Evolutionary conservation across 2,329 filamentous ascomycete genomes (phyloP).

Genomic region (Colletotrichum salicis): DNA sequence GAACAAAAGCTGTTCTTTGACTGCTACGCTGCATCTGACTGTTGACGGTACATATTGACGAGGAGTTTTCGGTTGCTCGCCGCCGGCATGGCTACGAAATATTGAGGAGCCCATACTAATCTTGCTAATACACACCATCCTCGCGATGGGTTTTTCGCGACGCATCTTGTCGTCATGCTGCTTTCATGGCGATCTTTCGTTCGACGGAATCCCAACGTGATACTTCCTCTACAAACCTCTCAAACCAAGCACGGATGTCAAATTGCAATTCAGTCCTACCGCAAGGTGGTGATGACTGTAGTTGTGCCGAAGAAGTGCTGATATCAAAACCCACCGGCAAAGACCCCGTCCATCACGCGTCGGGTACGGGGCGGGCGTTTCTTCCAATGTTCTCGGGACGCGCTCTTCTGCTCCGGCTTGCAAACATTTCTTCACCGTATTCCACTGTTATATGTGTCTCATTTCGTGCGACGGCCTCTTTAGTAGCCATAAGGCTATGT

Average conservation of each 20-base stretch:
- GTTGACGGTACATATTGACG: conserved; percentile 35
- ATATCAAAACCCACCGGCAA: conserved; percentile 66
- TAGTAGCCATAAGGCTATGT: background rate
- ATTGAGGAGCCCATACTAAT: conserved; percentile 34
- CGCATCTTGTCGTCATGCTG: background rate
- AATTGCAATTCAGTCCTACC: conserved; percentile 89
- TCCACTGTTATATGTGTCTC: background rate
- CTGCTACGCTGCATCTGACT: conserved; percentile 32
- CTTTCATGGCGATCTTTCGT: background rate
- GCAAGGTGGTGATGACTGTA: conserved; percentile 75
- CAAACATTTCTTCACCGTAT: conserved; percentile 32
- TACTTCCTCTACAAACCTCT: background rate
- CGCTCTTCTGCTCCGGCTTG: conserved; percentile 36
- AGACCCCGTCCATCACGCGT: conserved; percentile 36
- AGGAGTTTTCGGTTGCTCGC: conserved; percentile 30
- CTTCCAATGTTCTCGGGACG: conserved; percentile 29
- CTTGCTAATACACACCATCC: conserved; percentile 35
- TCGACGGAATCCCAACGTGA: background rate
- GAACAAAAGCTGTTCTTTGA: conserved; percentile 24
- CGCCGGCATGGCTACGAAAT: conserved; percentile 22
- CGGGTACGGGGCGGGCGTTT: conserved; percentile 38
- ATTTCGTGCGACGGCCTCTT: background rate
- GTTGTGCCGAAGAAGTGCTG: conserved; percentile 99
- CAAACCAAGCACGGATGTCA: conserved; percentile 91
- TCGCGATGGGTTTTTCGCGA: conserved; percentile 27